phyloP scores from a whole-genome alignment of 176 grass and related monocot genomes.

The Zoysia pacifica region DNA sequence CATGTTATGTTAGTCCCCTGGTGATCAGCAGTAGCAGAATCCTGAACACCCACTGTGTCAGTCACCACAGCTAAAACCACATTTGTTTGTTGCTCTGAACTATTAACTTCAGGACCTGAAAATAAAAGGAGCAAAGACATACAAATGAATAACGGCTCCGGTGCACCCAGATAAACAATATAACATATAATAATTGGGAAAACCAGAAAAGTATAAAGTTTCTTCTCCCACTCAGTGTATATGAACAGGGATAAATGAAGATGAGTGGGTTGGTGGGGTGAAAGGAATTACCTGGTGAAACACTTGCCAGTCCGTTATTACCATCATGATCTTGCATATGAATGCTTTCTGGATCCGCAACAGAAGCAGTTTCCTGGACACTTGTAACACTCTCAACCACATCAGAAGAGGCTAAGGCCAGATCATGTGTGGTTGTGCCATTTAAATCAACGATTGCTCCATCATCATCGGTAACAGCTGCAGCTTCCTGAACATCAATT shows the following conservation, averaged over 20 bases:
- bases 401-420: neutral
- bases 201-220: too few relatives aligned
- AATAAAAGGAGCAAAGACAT: neutral
- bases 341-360: neutral
- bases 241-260: too few relatives aligned
- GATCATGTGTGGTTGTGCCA: neutral
- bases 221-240: neutral
- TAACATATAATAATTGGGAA: too few relatives aligned
- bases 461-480: neutral
- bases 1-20: neutral
- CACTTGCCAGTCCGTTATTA: too few relatives aligned
- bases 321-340: too few relatives aligned
- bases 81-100: conserved; percentile 25
- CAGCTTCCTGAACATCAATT: neutral
- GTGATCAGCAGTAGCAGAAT: conserved; percentile 13
- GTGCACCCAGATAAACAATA: too few relatives aligned
- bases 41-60: neutral
- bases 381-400: neutral
- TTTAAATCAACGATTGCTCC: conserved; percentile 7
- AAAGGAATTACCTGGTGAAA: too few relatives aligned
- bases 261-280: too few relatives aligned
- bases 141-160: too few relatives aligned
- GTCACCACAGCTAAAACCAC: conserved; percentile 13
- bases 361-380: neutral
- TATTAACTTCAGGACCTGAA: conserved; percentile 33